These are phyloP conservation scores for Trypanosomatidae sp. DNA, from an alignment of 208 protist species.

Conservation along the genomic window DNA sequence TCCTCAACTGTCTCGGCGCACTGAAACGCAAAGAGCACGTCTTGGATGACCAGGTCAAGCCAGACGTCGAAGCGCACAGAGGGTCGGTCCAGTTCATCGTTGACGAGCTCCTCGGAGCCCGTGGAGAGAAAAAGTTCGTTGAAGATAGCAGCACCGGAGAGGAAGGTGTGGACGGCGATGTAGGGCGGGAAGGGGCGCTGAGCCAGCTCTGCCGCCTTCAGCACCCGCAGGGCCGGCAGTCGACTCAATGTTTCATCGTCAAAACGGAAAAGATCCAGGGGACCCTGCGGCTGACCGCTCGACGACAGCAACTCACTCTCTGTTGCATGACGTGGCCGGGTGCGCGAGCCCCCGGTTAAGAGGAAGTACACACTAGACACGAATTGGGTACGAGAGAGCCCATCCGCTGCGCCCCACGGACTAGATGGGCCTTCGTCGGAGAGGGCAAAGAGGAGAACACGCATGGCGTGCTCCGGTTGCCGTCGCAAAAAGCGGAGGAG, in stretches of 20 bases:
- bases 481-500: constrained; percentile 40
- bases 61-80: constrained; percentile 24
- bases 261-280: constrained; percentile 18
- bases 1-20: constrained; percentile 32
- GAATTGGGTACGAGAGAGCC: constrained; percentile 24
- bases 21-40: constrained; percentile 61
- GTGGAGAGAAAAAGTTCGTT: constrained; percentile 22
- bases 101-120: not conserved
- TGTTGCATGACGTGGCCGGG: constrained; percentile 6
- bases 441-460: constrained; percentile 36
- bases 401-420: constrained; percentile 31
- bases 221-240: constrained; percentile 10
- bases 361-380: constrained; percentile 31
- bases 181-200: constrained; percentile 53
- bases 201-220: constrained; percentile 30
- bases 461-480: constrained; percentile 31
- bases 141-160: constrained; percentile 23
- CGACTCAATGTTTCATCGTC: constrained; percentile 5
- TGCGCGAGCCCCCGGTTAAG: constrained; percentile 20
- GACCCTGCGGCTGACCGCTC: not conserved
- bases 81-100: not conserved
- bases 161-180: constrained; percentile 35
- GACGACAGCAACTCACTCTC: not conserved
- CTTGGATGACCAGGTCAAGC: constrained; percentile 38
- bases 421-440: constrained; percentile 39